Evolutionary conservation across 2,329 filamentous ascomycete genomes (phyloP).

Genomic region (Ceratocystis smalleyi): DNA sequence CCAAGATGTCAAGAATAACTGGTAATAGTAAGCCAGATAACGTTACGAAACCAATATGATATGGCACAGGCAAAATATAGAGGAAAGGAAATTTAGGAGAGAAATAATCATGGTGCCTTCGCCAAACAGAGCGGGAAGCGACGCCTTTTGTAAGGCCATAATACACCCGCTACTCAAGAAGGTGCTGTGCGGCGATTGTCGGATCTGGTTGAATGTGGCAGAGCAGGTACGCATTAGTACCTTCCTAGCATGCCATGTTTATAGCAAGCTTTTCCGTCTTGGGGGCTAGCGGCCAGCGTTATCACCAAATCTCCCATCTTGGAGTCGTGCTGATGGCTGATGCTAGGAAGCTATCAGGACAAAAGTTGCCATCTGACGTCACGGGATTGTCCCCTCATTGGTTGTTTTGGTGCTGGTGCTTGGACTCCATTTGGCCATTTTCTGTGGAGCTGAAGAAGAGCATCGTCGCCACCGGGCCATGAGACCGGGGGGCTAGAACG

Average conservation of each 20-base stretch:
- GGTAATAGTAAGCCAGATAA: not conserved
- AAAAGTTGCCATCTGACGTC: constrained; percentile 4
- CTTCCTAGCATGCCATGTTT: not conserved
- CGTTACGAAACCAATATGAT: not conserved
- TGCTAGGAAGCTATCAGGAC: not conserved
- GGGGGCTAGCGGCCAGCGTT: not conserved
- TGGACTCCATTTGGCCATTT: not conserved
- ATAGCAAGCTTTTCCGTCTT: not conserved
- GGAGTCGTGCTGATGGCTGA: constrained; percentile 5
- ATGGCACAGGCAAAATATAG: not conserved
- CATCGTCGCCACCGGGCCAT: not conserved
- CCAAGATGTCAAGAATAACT: not conserved
- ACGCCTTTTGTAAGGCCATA: constrained; percentile 6
- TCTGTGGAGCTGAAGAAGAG: not conserved
- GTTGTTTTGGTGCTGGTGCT: not conserved
- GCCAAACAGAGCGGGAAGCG: not conserved
- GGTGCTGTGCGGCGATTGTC: not conserved
- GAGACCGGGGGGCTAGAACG: not conserved
- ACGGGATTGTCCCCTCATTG: not conserved
- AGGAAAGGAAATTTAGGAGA: not conserved
- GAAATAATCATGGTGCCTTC: not conserved
- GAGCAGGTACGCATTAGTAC: not conserved
- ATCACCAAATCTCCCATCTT: not conserved
- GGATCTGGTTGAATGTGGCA: not conserved
- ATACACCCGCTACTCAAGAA: not conserved